Evolutionary conservation across 2,329 filamentous ascomycete genomes (phyloP).

Genomic region (Geosmithia flava): DNA sequence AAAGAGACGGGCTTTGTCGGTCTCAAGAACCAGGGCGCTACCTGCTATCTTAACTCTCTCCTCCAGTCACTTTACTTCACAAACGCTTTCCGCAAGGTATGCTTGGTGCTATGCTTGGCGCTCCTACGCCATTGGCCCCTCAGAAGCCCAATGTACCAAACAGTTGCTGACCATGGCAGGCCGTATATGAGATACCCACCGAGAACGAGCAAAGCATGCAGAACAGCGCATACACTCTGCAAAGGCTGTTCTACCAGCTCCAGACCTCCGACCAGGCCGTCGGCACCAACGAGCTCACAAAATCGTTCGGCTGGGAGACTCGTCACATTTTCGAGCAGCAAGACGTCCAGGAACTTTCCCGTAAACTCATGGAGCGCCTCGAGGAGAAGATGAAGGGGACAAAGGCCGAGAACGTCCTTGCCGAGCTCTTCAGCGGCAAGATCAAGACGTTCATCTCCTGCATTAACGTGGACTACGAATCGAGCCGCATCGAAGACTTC

Average conservation of each 20-base stretch:
- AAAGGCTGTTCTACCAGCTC: conserved; percentile 87
- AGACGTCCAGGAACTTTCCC: conserved; percentile 91
- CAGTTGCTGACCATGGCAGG: conserved; percentile 33
- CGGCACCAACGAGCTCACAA: conserved; percentile 82
- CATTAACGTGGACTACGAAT: conserved; percentile 97
- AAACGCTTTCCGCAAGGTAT: conserved; percentile 85
- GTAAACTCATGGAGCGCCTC: conserved; percentile 94
- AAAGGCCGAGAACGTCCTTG: conserved; percentile 74
- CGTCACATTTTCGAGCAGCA: conserved; percentile 98
- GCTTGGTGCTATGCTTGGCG: conserved; percentile 16
- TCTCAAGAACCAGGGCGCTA: conserved; percentile 91
- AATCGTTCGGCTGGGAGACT: conserved; percentile 97
- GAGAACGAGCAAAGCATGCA: conserved; percentile 66
- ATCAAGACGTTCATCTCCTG: conserved; percentile 98
- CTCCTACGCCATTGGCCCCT: neutral
- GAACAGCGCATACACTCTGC: conserved; percentile 88
- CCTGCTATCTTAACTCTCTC: conserved; percentile 77
- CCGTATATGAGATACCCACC: conserved; percentile 94
- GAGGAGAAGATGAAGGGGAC: conserved; percentile 99
- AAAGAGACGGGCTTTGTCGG: conserved; percentile 97
- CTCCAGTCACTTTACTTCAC: conserved; percentile 78
- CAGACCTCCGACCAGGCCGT: conserved; percentile 80
- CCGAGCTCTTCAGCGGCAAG: conserved; percentile 90
- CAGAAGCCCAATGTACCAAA: conserved; percentile 2
- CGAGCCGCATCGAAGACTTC: conserved; percentile 89